Percentiles rank a stretch among this genome's conserved stretches.
phyloP scores from a whole-genome alignment of 1,284 basidiomycete genomes.

The Ustilago tritici region DNA sequence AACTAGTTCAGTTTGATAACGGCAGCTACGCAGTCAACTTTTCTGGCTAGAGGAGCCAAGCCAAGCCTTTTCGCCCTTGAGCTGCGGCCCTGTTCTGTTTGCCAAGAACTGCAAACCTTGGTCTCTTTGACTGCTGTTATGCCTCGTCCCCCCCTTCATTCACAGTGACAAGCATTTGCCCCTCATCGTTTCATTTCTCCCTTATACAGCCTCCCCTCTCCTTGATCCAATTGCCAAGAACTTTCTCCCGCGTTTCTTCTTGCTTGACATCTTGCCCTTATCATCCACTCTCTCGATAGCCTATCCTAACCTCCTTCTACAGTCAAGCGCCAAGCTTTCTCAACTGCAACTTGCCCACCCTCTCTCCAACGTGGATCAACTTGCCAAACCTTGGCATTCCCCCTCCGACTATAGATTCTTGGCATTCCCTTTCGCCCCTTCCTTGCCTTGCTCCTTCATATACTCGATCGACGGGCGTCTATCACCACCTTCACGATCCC shows the following conservation, averaged over 20 bases:
- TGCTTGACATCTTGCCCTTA: slow-evolving; percentile 7
- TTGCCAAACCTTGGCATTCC: slow-evolving; percentile 47
- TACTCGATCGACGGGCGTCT: slow-evolving; percentile 25
- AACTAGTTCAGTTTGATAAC: not conserved
- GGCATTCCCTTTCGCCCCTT: slow-evolving; percentile 16
- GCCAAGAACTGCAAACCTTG: slow-evolving; percentile 29
- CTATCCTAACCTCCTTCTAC: not conserved
- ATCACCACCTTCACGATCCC: not conserved
- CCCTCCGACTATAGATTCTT: slow-evolving; percentile 41
- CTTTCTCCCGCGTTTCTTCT: slow-evolving; percentile 14
- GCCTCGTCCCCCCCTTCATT: not conserved
- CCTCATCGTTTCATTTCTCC: slow-evolving; percentile 10
- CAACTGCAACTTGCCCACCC: slow-evolving; percentile 8
- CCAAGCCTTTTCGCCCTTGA: not conserved
- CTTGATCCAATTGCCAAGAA: slow-evolving; percentile 22
- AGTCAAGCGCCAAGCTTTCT: slow-evolving; percentile 19
- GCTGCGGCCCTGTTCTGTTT: not conserved
- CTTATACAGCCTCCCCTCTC: not conserved
- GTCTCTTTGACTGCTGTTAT: slow-evolving; percentile 11
- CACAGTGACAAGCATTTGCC: not conserved
- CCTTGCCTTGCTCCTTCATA: slow-evolving; percentile 25
- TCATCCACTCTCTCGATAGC: slow-evolving; percentile 3
- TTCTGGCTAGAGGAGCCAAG: not conserved
- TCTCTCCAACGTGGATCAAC: slow-evolving; percentile 33
- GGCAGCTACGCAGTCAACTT: not conserved